phyloP scores from a whole-genome alignment of 495 filamentous ascomycete genomes.

The Mytilinidion resinicola region DNA sequence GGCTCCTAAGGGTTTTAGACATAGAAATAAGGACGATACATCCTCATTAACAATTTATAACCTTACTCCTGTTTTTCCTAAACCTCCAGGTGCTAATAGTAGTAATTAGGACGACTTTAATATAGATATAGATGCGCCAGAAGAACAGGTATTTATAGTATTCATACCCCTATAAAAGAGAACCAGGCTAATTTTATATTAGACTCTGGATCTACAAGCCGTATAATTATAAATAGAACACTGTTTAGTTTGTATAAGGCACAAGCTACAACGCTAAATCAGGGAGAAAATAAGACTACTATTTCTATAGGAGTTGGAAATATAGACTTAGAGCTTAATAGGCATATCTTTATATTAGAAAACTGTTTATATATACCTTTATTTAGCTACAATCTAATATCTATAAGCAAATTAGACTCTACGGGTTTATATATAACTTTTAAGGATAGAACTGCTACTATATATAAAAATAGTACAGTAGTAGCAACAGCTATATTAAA shows the following conservation, averaged over 20 bases:
- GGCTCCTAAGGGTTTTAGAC: neutral
- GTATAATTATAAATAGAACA: neutral
- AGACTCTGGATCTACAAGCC: neutral
- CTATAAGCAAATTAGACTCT: neutral
- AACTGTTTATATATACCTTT: neutral
- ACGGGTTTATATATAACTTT: neutral
- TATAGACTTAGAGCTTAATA: neutral
- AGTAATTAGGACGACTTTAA: no score
- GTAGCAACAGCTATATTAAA: neutral
- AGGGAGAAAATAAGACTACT: neutral
- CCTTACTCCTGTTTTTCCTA: no score
- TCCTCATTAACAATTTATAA: neutral
- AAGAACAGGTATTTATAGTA: neutral
- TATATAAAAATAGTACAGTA: neutral
- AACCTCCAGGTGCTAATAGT: no score
- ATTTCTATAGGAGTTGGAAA: neutral
- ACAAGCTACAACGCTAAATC: neutral
- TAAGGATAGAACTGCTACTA: neutral
- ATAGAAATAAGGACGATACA: neutral
- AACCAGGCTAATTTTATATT: neutral
- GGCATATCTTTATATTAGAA: neutral
- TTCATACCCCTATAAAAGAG: neutral
- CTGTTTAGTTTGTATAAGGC: neutral
- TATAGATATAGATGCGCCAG: no score
- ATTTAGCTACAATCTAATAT: neutral